phyloP scores from a whole-genome alignment of 805 yeast genomes.

The Candida michaelii region DNA sequence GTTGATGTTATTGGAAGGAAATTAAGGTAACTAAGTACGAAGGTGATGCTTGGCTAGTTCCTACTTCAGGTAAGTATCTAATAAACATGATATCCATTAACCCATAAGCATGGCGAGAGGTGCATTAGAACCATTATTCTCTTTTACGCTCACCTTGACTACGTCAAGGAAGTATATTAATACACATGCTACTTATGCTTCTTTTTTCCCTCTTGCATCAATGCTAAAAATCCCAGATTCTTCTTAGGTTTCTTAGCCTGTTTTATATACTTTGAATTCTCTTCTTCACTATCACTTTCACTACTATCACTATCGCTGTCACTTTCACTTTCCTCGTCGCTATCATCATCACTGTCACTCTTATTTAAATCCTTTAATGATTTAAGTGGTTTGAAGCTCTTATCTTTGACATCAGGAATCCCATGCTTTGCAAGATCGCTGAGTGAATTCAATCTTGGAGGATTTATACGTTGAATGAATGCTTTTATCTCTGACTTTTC shows the following conservation, averaged over 20 bases:
- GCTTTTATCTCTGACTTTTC: constrained; percentile 2
- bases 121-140: too few relatives aligned
- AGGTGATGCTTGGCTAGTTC: too few relatives aligned
- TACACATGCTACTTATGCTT: constrained; percentile 6
- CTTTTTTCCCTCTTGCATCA: constrained; percentile 28
- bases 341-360: constrained; percentile 15
- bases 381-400: constrained; percentile 11
- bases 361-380: constrained; percentile 10
- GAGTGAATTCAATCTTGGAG: constrained; percentile 48
- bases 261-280: constrained; percentile 9
- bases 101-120: too few relatives aligned
- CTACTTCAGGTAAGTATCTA: too few relatives aligned
- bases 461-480: constrained; percentile 16
- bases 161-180: too few relatives aligned
- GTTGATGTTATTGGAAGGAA: constrained; percentile 35
- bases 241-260: constrained; percentile 23
- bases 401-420: constrained; percentile 64
- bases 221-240: constrained; percentile 30
- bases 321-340: constrained; percentile 15
- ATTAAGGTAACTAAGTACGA: too few relatives aligned
- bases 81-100: too few relatives aligned
- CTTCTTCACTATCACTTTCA: constrained; percentile 9
- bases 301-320: constrained; percentile 18
- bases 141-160: too few relatives aligned
- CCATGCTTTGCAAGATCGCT: constrained; percentile 64